Percentiles rank a stretch among this genome's conserved stretches.
Evolutionary conservation across 148 eudicot species (phyloP).

Genomic region (Rhododendron mucronatum): DNA sequence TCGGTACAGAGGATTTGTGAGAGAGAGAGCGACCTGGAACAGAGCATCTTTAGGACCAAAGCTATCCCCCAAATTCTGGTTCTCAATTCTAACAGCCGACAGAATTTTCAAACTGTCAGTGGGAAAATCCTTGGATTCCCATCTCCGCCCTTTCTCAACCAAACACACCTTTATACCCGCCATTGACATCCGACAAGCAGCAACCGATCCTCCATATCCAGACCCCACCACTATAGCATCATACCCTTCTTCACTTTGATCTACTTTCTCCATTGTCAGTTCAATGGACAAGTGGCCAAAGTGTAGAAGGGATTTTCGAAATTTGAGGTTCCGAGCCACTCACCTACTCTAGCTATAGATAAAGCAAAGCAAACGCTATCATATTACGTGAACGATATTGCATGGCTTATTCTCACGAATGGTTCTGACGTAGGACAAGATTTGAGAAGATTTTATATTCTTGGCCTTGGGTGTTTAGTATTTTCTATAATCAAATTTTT

Average conservation of each 20-base stretch:
- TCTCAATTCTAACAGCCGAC: constrained; percentile 22
- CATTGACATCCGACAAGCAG: constrained; percentile 35
- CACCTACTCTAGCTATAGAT: neutral
- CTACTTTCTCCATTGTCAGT: constrained; percentile 12
- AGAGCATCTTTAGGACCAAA: constrained; percentile 29
- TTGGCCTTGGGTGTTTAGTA: no score
- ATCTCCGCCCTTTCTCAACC: constrained; percentile 32
- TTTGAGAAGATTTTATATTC: no score
- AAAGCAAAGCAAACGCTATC: no score
- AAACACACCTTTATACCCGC: constrained; percentile 32
- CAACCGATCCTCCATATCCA: constrained; percentile 42
- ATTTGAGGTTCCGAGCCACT: neutral
- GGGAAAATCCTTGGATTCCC: constrained; percentile 35
- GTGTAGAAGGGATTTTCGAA: neutral
- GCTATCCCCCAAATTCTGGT: constrained; percentile 17
- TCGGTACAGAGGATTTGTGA: neutral
- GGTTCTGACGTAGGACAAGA: no score
- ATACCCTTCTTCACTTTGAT: constrained; percentile 22
- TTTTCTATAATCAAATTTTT: no score
- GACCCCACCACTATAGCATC: constrained; percentile 39
- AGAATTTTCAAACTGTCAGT: constrained; percentile 18
- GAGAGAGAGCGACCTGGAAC: constrained; percentile 20
- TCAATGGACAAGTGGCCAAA: neutral
- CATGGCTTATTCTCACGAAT: no score
- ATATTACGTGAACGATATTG: no score